Evolutionary conservation across 1,284 basidiomycete genomes (phyloP), one percentile per base, ranked within the genome.

Genomic region (Sphagnurus paluster): DNA sequence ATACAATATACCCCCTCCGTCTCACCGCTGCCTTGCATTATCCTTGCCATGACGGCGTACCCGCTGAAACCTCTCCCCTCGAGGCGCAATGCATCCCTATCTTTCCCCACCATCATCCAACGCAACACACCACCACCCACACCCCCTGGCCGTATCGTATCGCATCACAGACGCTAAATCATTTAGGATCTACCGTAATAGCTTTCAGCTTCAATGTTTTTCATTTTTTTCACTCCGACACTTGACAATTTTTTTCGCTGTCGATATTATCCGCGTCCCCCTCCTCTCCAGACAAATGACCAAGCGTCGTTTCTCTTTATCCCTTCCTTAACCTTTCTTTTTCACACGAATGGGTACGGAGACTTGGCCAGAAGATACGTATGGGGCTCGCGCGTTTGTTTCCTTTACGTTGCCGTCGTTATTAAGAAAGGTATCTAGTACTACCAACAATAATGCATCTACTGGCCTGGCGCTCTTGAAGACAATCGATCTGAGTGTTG

Each of bases 81-180:
- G 24, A 39, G 45, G 49, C n/a, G 40, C 40, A 50, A 46, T 46
- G 48, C 48, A 46, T 21, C 39, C 33, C 42, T 39, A 44, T 49
- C 19, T 30, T 32, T 42, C 28, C 30, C n/a, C 29, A 1, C 10
- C 20, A 19, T 39, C 20, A 19, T 39, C 14, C 37, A 11, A 29
- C 42, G 32, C 39, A 40, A 24, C 37, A 20, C 36, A 30, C 17
- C 36, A 33, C 21, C 36, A 39, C 39, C 26, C 32, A 39, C 45
- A 42, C 24, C 41, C 26, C 24, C 5, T 9, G 5, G 23, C 3
- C 5, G n/a, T n/a, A n/a, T n/a, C n/a, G n/a, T n/a, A 21, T 13
- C 7, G 3, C 16, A 20, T 9, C 35, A 37, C 17, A 21, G 21
- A 37, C 35, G 21, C 17, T 37, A 20, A 20, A 20, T 11, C 11